Percentiles rank a stretch among this genome's conserved stretches.
These are phyloP conservation scores for Bruguiera sexangula DNA, from an alignment of 345 rosid genomes.

Conservation along the genomic window DNA sequence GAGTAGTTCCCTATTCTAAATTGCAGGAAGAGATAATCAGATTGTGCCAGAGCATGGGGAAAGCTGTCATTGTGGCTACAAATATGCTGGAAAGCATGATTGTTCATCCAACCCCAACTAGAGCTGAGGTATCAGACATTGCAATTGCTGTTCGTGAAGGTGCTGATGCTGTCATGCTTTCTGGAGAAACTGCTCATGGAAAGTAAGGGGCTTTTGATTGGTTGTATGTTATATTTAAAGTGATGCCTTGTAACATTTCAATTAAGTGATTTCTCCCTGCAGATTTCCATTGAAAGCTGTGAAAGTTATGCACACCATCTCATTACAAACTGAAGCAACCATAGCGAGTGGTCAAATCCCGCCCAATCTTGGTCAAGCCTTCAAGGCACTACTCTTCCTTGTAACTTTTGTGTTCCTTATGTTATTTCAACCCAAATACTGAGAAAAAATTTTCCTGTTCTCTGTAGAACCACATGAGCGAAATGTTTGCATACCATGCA, in stretches of 20 bases:
- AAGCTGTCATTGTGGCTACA: constrained; percentile 97
- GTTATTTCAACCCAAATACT: constrained; percentile 13
- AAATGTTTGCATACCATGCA: constrained; percentile 99
- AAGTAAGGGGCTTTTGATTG: constrained; percentile 50
- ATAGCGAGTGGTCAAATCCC: constrained; percentile 74
- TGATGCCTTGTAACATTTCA: not conserved
- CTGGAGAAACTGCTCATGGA: constrained; percentile 99
- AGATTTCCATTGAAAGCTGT: constrained; percentile 95
- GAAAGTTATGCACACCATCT: constrained; percentile 97
- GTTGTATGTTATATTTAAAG: not conserved
- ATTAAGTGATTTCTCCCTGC: constrained; percentile 21
- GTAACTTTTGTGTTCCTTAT: constrained; percentile 1
- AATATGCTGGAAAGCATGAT: constrained; percentile 99
- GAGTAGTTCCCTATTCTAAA: constrained; percentile 4
- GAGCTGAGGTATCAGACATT: constrained; percentile 99
- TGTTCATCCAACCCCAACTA: constrained; percentile 95
- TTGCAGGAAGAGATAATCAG: constrained; percentile 85
- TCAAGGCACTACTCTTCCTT: constrained; percentile 40
- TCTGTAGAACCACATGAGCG: constrained; percentile 89
- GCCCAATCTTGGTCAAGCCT: constrained; percentile 85
- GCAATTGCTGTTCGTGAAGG: constrained; percentile 99
- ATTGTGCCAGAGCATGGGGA: constrained; percentile 97
- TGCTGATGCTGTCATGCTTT: constrained; percentile 97
- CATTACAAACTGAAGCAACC: constrained; percentile 90
- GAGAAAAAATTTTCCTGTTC: constrained; percentile 16